Conservation (phyloP, 129 eudicot genomes). For the Ambrosia trifida region DNA sequence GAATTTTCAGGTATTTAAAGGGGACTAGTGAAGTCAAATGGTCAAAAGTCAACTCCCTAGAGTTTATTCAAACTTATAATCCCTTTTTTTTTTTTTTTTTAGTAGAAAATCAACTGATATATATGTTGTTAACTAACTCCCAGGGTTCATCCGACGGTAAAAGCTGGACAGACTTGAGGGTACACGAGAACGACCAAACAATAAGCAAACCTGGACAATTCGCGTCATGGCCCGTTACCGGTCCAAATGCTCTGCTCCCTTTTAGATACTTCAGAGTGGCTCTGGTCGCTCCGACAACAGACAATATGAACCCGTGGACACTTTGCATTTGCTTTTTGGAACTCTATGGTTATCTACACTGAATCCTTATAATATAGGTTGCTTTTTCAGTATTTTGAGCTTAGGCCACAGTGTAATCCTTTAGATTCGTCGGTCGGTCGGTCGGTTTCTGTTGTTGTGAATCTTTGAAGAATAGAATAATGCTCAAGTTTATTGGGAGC, state of each 20-base stretch:
- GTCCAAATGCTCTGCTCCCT: conserved; percentile 84
- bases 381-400: conserved; percentile 8
- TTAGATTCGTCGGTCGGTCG: neutral
- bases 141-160: conserved; percentile 92
- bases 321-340: conserved; percentile 89
- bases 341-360: conserved; percentile 84
- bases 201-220: conserved; percentile 87
- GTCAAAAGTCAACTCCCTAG: conserved; percentile 1
- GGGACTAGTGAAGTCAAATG: neutral
- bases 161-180: conserved; percentile 80
- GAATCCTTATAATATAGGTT: conserved; percentile 7
- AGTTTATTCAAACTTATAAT: neutral
- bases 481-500: conserved; percentile 11
- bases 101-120: neutral
- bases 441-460: conserved; percentile 18
- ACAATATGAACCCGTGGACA: conserved; percentile 71
- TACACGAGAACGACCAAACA: conserved; percentile 84
- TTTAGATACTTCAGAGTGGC: conserved; percentile 86
- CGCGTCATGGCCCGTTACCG: conserved; percentile 86
- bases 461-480: neutral
- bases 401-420: conserved; percentile 9
- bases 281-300: conserved; percentile 73
- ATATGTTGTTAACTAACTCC: conserved; percentile 1
- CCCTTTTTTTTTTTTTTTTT: no score
- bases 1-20: conserved; percentile 67